These are phyloP conservation scores for Verticillium klebahnii DNA, from an alignment of 2,329 filamentous ascomycete species.

Conservation along the genomic window DNA sequence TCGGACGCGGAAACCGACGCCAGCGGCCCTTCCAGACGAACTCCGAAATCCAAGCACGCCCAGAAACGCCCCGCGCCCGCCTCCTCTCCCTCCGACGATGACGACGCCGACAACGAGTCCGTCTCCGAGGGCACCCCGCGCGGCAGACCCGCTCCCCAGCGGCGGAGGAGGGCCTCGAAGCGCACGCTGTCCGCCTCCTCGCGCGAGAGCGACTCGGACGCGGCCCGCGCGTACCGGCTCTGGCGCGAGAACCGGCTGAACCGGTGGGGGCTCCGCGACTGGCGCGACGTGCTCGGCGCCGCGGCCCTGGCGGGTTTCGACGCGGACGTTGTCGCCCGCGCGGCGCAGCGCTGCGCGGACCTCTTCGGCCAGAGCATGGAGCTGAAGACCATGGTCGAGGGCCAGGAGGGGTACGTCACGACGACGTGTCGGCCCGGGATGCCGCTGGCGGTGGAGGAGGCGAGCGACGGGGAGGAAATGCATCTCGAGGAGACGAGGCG, in stretches of 20 bases:
- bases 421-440: background rate
- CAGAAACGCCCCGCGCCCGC: background rate
- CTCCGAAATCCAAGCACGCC: background rate
- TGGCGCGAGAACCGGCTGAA: conserved; percentile 18
- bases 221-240: background rate
- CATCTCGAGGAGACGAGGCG: conserved; percentile 2
- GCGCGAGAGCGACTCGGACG: background rate
- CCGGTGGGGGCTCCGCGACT: conserved; percentile 58
- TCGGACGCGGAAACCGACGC: background rate
- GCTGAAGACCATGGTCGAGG: conserved; percentile 49
- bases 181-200: background rate
- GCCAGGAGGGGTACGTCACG: background rate
- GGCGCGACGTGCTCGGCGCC: conserved; percentile 78
- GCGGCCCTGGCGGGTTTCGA: conserved; percentile 73
- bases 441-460: conserved; percentile 6
- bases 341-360: conserved; percentile 67
- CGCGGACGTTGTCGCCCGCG: conserved; percentile 57
- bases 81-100: background rate
- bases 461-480: background rate
- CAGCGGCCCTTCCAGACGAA: conserved; percentile 2
- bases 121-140: background rate
- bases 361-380: conserved; percentile 72
- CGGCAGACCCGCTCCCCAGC: conserved; percentile 3
- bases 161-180: conserved; percentile 11
- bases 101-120: background rate